Base-by-base conservation (phyloP, 1,284 basidiomycete species). In the Irpex sp. region DNA sequence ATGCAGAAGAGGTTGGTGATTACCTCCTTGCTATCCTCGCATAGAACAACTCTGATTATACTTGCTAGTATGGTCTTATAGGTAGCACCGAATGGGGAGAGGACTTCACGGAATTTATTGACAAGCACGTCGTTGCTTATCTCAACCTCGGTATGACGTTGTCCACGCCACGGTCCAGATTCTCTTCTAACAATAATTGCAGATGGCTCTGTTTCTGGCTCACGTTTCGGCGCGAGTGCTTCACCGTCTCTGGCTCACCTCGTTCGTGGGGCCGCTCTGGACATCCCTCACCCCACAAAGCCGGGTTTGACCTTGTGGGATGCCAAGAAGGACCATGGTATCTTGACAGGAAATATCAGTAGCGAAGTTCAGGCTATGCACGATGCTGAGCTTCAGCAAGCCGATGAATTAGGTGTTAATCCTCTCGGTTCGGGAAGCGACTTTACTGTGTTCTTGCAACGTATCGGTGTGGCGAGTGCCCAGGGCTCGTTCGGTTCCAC, bases 31-130 rank as follows among this genome's bases (percentile, higher is more conserved):
- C n/a, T 21, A 21, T n/a, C 53, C 31, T 46, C 21, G 21, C 50
- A n/a, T 26, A 5, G 19, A 58, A 35, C 47, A 11, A 57, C 57
- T 13, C 26, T 39, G 26, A 31, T 19, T 17, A 7, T 57, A 17
- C 31, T 4, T 21, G 9, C 33, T 46, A 50, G 86, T 94, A 94
- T 65, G 94, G 94, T 31, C 81, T 97, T 39, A 79, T 97, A 50
- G 95, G 95, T 8, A 89, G 88, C 68, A 95, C 92, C 7, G 94
- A 97, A 76, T 95, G 89, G 82, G 92, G 88, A 6, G 95, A 97
- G 76, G 94, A 97, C 74, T 97, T 95, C 73, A 80, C 88, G 1
- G 81, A 87, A 33, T 96, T 91, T 87, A 85, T 97, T 61, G 80
- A 83, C 53, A 77, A 85, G 57, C 83, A 95, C 66, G 88, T 90